A percentile compares a stretch with the other conserved stretches of the same genome.
Evolutionary conservation across 2,329 filamentous ascomycete species (phyloP).

Genomic region (Helotiales sp.): DNA sequence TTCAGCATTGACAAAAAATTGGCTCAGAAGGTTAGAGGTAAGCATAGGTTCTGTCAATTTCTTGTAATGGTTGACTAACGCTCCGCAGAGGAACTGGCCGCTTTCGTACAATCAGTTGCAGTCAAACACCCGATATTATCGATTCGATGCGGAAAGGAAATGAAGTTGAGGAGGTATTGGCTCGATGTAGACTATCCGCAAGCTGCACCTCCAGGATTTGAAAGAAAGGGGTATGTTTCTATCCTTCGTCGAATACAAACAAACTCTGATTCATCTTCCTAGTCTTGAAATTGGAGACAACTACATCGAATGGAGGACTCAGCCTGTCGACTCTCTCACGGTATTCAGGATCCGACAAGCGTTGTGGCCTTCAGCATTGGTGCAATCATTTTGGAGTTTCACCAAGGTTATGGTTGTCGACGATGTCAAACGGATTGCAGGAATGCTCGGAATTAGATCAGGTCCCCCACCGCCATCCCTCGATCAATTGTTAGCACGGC

Average conservation of each 20-base stretch:
- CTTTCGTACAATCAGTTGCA: constrained; percentile 50
- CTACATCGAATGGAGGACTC: constrained; percentile 53
- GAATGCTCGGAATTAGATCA: constrained; percentile 52
- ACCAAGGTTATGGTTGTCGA: constrained; percentile 54
- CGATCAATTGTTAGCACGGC: constrained; percentile 35
- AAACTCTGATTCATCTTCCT: constrained; percentile 33
- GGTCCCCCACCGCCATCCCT: constrained; percentile 28
- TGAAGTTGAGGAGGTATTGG: constrained; percentile 59
- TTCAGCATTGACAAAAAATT: constrained; percentile 59
- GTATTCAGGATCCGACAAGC: constrained; percentile 54
- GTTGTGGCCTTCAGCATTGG: constrained; percentile 59
- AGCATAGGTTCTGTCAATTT: not conserved
- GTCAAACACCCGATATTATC: constrained; percentile 51
- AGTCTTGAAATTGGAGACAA: constrained; percentile 58
- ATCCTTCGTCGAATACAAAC: not conserved
- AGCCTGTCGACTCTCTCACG: constrained; percentile 54
- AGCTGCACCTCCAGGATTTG: constrained; percentile 62
- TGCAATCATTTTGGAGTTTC: constrained; percentile 58
- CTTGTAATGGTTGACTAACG: constrained; percentile 26
- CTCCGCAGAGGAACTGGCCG: constrained; percentile 52
- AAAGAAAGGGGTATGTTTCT: constrained; percentile 60
- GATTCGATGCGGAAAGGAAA: constrained; percentile 52
- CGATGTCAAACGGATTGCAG: constrained; percentile 48
- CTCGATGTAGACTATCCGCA: constrained; percentile 65
- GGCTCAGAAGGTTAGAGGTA: constrained; percentile 43